Base-by-base conservation (phyloP, 2,329 filamentous ascomycete genomes). In the Calonectria pseudoreteaudii region DNA sequence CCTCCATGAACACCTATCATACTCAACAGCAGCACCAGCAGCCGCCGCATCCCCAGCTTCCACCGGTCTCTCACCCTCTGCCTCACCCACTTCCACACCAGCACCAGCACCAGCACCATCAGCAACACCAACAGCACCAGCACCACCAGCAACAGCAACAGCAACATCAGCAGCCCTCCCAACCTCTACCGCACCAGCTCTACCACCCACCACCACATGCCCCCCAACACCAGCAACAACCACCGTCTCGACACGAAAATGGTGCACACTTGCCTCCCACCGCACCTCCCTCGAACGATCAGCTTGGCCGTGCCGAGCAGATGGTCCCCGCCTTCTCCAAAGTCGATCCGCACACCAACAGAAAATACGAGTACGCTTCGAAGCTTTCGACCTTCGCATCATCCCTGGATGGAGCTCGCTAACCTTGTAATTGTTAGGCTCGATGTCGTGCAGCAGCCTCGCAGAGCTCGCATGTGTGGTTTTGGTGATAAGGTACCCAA, bases 391-490 rank as follows among this genome's bases (percentile, higher is more conserved):
- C 20, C 50, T 28, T 18, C 11, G 16, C 41, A 26, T 58, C 36
- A 13, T 30, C 23, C 49, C 53, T 47, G 41, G 11, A n/a, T 44
- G 58, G 4, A 16, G 13, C 38, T 66, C 18, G 56, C 80, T 81
- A 70, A 83, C 66, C 41, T 53, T 53, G 50, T 16, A 20, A 44
- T 44, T 38, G 70, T 74, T 77, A 94, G 92, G 75, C 90, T 98
- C 66, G 88, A 93, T 77, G 95, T 98, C 74, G 92, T 94, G 78
- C 97, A 99, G 86, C 95, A 98, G 84, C 97, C 97, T 66, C 90
- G 95, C 80, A 92, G 97, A 80, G 97, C 97, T 77, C 94, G 97
- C 75, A 98, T 98, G 97, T 99, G 97, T 87, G 97, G 97, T 10
- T 99, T 98, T 86, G 97, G 97, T 75, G 97, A 99, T 87, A 99